Percentiles rank a stretch among this genome's conserved stretches.
Conservation (phyloP, 345 rosid species). For the Eucalyptus virginea region DNA sequence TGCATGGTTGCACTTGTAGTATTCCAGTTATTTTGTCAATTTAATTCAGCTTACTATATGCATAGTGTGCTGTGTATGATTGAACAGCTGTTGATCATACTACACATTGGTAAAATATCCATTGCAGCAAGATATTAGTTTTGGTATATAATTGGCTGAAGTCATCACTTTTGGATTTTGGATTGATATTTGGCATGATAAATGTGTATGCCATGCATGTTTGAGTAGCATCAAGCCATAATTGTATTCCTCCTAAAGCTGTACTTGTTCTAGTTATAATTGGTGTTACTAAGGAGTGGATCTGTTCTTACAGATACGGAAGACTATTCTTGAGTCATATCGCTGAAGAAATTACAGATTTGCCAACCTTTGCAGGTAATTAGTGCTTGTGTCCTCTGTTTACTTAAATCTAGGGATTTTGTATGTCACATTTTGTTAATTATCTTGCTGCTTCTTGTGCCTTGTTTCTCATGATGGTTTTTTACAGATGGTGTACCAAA, state of each 20-base stretch:
- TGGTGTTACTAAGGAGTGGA: not conserved
- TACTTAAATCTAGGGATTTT: not conserved
- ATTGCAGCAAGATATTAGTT: not conserved
- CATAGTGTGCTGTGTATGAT: not conserved
- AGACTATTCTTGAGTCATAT: conserved; percentile 60
- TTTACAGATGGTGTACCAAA: conserved; percentile 94
- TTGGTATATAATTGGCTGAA: not conserved
- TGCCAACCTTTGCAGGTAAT: conserved; percentile 68
- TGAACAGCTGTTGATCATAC: not conserved
- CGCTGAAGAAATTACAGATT: conserved; percentile 54
- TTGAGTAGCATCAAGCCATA: not conserved
- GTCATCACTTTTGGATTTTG: not conserved
- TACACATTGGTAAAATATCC: not conserved
- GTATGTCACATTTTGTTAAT: not conserved
- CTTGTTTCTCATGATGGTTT: conserved; percentile 5
- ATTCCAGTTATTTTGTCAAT: not conserved
- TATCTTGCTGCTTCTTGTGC: not conserved
- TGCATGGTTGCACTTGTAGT: not conserved
- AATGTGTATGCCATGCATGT: not conserved
- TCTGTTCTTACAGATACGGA: conserved; percentile 50
- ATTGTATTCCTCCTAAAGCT: not conserved
- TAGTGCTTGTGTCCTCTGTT: not conserved
- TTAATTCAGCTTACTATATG: not conserved
- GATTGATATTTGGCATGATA: not conserved
- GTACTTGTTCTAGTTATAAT: not conserved